phyloP scores from a whole-genome alignment of 2,329 filamentous ascomycete species.

The Penicillium italicum region DNA sequence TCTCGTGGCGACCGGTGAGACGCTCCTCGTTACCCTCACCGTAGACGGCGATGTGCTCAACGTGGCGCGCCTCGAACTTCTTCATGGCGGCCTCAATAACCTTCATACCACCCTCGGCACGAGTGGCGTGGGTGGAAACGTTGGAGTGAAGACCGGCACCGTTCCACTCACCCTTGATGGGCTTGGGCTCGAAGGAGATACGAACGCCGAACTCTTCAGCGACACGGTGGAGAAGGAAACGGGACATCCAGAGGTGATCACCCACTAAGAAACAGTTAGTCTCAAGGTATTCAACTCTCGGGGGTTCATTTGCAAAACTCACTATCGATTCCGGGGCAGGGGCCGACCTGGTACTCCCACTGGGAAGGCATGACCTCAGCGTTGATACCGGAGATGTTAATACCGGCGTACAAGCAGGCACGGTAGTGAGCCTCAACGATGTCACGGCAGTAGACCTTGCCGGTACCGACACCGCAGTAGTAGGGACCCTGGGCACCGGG shows the following conservation, averaged over 20 bases:
- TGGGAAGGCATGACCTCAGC: conserved; percentile 98
- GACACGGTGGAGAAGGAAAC: conserved; percentile 84
- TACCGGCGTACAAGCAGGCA: conserved; percentile 79
- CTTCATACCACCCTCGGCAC: conserved; percentile 91
- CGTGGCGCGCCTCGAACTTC: conserved; percentile 74
- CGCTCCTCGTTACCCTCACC: conserved; percentile 94
- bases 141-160: conserved; percentile 91
- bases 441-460: conserved; percentile 96
- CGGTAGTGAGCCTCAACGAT: conserved; percentile 95
- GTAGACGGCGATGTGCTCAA: conserved; percentile 87
- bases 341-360: conserved; percentile 97
- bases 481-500: conserved; percentile 90
- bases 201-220: conserved; percentile 95
- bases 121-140: conserved; percentile 87
- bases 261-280: conserved; percentile 60
- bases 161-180: conserved; percentile 95
- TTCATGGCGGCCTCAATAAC: conserved; percentile 81
- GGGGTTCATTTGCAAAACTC: conserved; percentile 37
- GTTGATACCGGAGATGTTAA: conserved; percentile 97
- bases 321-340: conserved; percentile 81
- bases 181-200: conserved; percentile 94
- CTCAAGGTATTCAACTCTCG: not conserved
- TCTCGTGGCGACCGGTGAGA: conserved; percentile 92
- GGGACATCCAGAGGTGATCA: conserved; percentile 92
- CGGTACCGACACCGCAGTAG: conserved; percentile 96